A percentile compares a stretch with the other conserved stretches of the same genome.
Evolutionary conservation across 441 rosid genomes (phyloP).

Genomic region (Aquilaria agallochum): DNA sequence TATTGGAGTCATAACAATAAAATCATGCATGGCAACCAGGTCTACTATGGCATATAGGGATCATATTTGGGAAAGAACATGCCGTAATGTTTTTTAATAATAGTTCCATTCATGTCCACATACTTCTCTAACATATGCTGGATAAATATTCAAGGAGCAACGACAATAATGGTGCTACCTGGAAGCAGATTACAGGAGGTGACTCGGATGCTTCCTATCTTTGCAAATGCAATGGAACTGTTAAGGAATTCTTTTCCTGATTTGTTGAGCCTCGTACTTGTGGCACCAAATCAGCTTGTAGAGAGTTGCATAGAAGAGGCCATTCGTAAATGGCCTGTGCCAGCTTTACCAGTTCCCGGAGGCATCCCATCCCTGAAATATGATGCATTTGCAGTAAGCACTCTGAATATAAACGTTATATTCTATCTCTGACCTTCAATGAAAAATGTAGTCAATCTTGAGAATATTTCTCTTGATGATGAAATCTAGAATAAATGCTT

Average conservation of each 20-base stretch:
- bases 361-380: slow-evolving; percentile 58
- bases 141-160: slow-evolving; percentile 40
- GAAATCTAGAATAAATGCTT: too few species aligned
- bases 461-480: too few species aligned
- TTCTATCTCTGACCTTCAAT: too few species aligned
- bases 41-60: too few species aligned
- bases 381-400: slow-evolving; percentile 69
- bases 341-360: slow-evolving; percentile 62
- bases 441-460: too few species aligned
- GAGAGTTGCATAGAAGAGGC: slow-evolving; percentile 38
- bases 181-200: slow-evolving; percentile 97
- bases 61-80: too few species aligned
- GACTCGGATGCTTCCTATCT: slow-evolving; percentile 81
- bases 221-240: slow-evolving; percentile 43
- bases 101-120: too few species aligned
- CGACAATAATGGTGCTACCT: slow-evolving; percentile 63
- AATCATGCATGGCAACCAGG: too few species aligned
- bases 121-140: too few species aligned
- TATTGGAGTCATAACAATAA: too few species aligned
- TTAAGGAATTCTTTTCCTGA: slow-evolving; percentile 44
- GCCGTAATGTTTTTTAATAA: too few species aligned
- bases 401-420: background rate
- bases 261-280: slow-evolving; percentile 53
- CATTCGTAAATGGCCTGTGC: slow-evolving; percentile 67
- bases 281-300: slow-evolving; percentile 72